A percentile compares a stretch with the other conserved stretches of the same genome.
Conservation (phyloP, 1,284 basidiomycete genomes). For the Jaminaea rosea region DNA sequence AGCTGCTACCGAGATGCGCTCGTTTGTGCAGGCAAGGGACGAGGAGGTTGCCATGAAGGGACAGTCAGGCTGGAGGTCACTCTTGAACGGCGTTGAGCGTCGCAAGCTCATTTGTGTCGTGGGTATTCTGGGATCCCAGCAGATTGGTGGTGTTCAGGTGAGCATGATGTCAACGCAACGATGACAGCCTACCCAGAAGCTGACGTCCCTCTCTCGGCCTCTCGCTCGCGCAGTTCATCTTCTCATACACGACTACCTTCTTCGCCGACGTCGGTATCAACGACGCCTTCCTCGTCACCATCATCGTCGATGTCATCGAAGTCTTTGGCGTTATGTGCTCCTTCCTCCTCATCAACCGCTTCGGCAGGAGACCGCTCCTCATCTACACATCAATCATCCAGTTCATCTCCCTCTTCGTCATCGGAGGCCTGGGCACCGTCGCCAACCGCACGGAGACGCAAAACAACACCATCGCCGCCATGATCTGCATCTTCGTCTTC, state of each 20-base stretch:
- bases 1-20: conserved; percentile 41
- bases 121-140: conserved; percentile 49
- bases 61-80: conserved; percentile 48
- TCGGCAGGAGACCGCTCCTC: conserved; percentile 50
- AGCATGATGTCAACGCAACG: neutral
- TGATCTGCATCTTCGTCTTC: conserved; percentile 50
- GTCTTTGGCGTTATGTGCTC: conserved; percentile 48
- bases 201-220: neutral
- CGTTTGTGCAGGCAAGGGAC: conserved; percentile 48
- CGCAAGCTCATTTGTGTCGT: conserved; percentile 49
- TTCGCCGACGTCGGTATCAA: conserved; percentile 20
- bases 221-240: conserved; percentile 49
- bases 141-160: conserved; percentile 15
- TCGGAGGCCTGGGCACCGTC: conserved; percentile 46
- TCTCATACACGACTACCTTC: conserved; percentile 45
- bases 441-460: conserved; percentile 12
- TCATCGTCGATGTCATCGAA: conserved; percentile 45
- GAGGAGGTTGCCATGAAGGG: conserved; percentile 46
- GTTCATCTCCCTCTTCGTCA: conserved; percentile 49
- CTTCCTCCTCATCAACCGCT: conserved; percentile 50
- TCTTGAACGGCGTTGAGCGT: conserved; percentile 42
- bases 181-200: neutral
- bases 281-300: conserved; percentile 50
- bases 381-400: conserved; percentile 49
- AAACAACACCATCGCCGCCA: conserved; percentile 49